Evolutionary conservation across 2,329 filamentous ascomycete genomes (phyloP), one percentile per base, ranked within the genome.

Genomic region (Sarocladium strictum): DNA sequence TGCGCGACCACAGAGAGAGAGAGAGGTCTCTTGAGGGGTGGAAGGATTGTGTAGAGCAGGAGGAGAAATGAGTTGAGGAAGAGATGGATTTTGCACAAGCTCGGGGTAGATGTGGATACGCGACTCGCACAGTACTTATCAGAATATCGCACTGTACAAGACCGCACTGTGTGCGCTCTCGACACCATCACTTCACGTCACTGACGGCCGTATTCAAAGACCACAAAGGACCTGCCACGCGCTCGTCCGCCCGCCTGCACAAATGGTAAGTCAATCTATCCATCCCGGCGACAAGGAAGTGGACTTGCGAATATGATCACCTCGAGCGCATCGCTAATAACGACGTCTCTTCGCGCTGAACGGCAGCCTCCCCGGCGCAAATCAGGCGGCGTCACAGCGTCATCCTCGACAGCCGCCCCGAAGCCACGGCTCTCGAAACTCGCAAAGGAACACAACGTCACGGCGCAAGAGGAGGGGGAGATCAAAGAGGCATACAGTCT

Each of bases 401-500:
- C 64, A 19, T 55, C 67, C 17, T 27, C 43, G 23, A 27, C 43
- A 26, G 55, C 65, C 56, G 61, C 65, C 52, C 61, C 67, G 54
- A 74, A 66, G 66, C 72, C 76, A 54, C 87, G 88, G 58, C 84
- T 84, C 64, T 96, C 92, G 56, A 95, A 91, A 69, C 89, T 97
- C 63, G 93, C 93, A 27, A 93, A 92, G 72, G 90, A 96, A 66
- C 85, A 97, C 78, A 86, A 91, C 69, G 84, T 97, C 65, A 86
- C 84, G 14, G 87, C 85, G 38, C 83, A 87, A 59, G 87, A 97
- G 72, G 93, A 97, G 72, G 80, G 81, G 61, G 91, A 97, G 72
- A 96, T 99, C 66, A 85, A 84, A 64, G 92, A 97, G 70, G 92
- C 92, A 14, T 97, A 94, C 69, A 78, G 81, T 21, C 79, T 97